These are phyloP conservation scores for Fusarium sp. DNA, from an alignment of 2,329 filamentous ascomycete species.

Conservation along the genomic window DNA sequence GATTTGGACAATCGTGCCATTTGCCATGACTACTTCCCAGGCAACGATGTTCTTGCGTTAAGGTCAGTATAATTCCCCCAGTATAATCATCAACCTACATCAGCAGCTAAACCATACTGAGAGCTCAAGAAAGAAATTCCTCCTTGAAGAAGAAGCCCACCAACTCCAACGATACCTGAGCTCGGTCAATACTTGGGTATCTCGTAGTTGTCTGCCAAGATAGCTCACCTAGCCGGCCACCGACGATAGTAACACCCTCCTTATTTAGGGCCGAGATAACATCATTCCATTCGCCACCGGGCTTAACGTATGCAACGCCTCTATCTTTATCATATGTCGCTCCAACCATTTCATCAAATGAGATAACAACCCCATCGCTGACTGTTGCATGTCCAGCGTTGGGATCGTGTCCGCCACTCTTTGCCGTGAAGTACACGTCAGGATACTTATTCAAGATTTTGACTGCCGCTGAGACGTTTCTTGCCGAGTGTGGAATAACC, in stretches of 20 bases:
- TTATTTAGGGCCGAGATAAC: slow-evolving; percentile 11
- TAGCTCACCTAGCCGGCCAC: slow-evolving; percentile 15
- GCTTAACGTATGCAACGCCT: slow-evolving; percentile 26
- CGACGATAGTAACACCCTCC: slow-evolving; percentile 12
- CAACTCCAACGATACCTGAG: slow-evolving; percentile 21
- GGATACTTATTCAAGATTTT: slow-evolving; percentile 29
- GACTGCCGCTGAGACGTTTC: slow-evolving; percentile 18
- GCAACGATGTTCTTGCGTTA: slow-evolving; percentile 3
- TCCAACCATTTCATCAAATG: slow-evolving; percentile 16
- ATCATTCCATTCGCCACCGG: slow-evolving; percentile 34
- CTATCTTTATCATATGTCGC: slow-evolving; percentile 18
- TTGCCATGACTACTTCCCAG: slow-evolving; percentile 26
- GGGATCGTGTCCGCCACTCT: slow-evolving; percentile 28
- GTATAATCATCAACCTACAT: slow-evolving; percentile 9
- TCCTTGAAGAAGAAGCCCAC: slow-evolving; percentile 15
- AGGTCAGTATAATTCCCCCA: background rate
- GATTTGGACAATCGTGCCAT: slow-evolving; percentile 24
- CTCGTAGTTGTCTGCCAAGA: too few relatives aligned
- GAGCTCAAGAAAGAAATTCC: slow-evolving; percentile 31
- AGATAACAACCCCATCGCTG: slow-evolving; percentile 21
- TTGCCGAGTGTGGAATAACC: slow-evolving; percentile 1
- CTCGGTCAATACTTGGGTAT: rapidly evolving
- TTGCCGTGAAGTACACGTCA: slow-evolving; percentile 22
- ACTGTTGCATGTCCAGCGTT: slow-evolving; percentile 23
- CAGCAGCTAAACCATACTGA: slow-evolving; percentile 29